A percentile compares a stretch with the other conserved stretches of the same genome.
Conservation (phyloP, 2,329 filamentous ascomycete species). For the Westerdykella sp. region DNA sequence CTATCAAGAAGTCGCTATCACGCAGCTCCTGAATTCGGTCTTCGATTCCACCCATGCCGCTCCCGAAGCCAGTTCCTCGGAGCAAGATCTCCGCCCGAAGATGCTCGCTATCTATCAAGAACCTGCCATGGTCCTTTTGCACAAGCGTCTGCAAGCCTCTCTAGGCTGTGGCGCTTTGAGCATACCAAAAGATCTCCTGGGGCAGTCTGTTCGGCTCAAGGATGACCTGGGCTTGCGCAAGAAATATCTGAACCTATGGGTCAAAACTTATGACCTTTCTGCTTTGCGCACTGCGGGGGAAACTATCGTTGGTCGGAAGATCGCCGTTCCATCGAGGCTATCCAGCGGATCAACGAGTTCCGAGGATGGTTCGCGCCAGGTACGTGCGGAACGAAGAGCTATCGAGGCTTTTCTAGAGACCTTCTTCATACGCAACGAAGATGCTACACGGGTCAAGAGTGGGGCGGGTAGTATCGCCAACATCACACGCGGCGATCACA, state of each 20-base stretch:
- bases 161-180: constrained; percentile 53
- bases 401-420: constrained; percentile 50
- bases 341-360: constrained; percentile 33
- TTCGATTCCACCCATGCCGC: constrained; percentile 39
- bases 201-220: constrained; percentile 43
- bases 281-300: constrained; percentile 51
- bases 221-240: constrained; percentile 54
- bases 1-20: constrained; percentile 56
- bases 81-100: constrained; percentile 40
- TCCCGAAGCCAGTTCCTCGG: constrained; percentile 22
- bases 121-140: constrained; percentile 44
- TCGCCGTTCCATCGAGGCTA: constrained; percentile 34
- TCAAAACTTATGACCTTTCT: constrained; percentile 50
- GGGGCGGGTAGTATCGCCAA: constrained; percentile 36
- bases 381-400: constrained; percentile 36
- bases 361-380: constrained; percentile 30
- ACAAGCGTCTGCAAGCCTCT: constrained; percentile 54
- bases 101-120: constrained; percentile 52
- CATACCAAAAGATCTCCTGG: constrained; percentile 48
- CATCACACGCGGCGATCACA: constrained; percentile 31
- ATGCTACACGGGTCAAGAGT: constrained; percentile 40
- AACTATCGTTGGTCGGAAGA: constrained; percentile 52
- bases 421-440: constrained; percentile 55
- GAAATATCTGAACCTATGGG: constrained; percentile 53
- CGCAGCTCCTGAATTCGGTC: constrained; percentile 54